Evolutionary conservation across 768 basidiomycete genomes (phyloP).

Genomic region (Collybiopsis luxurians): DNA sequence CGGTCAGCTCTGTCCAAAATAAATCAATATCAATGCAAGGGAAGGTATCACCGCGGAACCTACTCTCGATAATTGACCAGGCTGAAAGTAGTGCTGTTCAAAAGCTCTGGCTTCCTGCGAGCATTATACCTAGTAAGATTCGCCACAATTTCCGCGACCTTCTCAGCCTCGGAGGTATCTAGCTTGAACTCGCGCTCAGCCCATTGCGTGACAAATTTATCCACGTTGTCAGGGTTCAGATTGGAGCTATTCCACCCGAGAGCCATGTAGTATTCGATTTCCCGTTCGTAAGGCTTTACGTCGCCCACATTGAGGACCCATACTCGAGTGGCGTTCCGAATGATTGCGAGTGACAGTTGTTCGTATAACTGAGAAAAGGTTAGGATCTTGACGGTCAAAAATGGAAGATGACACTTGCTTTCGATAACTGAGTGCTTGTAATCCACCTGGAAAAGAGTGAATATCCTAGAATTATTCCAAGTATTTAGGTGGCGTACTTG

Average conservation of each 20-base stretch:
- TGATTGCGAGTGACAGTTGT: slow-evolving; percentile 65
- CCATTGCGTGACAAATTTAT: slow-evolving; percentile 53
- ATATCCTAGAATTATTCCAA: no score
- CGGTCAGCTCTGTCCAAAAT: slow-evolving; percentile 48
- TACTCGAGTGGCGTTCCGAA: slow-evolving; percentile 53
- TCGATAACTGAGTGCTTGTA: slow-evolving; percentile 52
- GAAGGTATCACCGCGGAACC: slow-evolving; percentile 18
- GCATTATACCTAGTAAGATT: slow-evolving; percentile 58
- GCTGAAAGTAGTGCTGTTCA: slow-evolving; percentile 60
- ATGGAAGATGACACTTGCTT: slow-evolving; percentile 24
- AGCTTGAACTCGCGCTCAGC: slow-evolving; percentile 64
- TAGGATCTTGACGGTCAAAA: background rate
- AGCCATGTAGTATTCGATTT: slow-evolving; percentile 66
- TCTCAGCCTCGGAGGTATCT: slow-evolving; percentile 31
- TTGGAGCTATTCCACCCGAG: slow-evolving; percentile 58
- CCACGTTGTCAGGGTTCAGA: slow-evolving; percentile 54
- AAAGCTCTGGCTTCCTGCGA: slow-evolving; percentile 63
- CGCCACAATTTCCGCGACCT: slow-evolving; percentile 49
- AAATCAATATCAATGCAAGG: background rate
- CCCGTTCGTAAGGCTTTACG: slow-evolving; percentile 70
- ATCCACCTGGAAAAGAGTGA: background rate
- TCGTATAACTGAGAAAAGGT: slow-evolving; percentile 46
- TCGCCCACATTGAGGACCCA: slow-evolving; percentile 80
- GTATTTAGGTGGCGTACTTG: slow-evolving; percentile 40
- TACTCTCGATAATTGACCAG: slow-evolving; percentile 69